Percentiles rank a stretch among this genome's conserved stretches.
These are phyloP conservation scores for Panicum hallii DNA, from an alignment of 202 grass and related monocot species.

Conservation along the genomic window DNA sequence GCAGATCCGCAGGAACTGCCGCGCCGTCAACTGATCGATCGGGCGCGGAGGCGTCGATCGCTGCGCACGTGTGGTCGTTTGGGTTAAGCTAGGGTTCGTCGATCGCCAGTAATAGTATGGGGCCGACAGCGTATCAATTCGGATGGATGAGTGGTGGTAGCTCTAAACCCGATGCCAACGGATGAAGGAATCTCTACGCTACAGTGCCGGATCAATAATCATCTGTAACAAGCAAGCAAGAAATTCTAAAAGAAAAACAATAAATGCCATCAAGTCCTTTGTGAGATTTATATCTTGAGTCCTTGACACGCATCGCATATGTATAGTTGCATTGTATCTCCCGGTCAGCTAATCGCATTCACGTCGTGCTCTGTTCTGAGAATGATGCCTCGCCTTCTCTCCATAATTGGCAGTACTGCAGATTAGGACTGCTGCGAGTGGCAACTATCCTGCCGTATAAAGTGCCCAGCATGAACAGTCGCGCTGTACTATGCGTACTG, in stretches of 20 bases:
- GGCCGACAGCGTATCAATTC: background rate
- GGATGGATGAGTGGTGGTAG: slow-evolving; percentile 17
- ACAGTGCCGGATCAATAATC: slow-evolving; percentile 19
- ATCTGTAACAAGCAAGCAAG: slow-evolving; percentile 39
- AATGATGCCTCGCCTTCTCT: slow-evolving; percentile 42
- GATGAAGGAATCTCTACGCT: background rate
- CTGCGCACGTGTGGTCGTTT: background rate
- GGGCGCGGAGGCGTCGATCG: too few relatives aligned
- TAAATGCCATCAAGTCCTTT: background rate
- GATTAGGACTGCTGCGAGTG: background rate
- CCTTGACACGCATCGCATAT: background rate
- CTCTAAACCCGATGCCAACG: background rate
- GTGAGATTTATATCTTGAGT: background rate
- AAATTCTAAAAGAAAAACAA: background rate
- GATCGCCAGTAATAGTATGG: background rate
- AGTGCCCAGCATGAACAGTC: background rate
- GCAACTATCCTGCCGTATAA: background rate
- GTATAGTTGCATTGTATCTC: background rate
- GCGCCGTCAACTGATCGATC: slow-evolving; percentile 58
- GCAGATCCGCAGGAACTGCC: slow-evolving; percentile 77
- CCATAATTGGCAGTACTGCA: background rate
- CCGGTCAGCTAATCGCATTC: background rate
- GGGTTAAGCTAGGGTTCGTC: slow-evolving; percentile 27
- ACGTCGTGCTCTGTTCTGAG: background rate
- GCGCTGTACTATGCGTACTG: background rate